phyloP scores from a whole-genome alignment of 176 grass and related monocot species.

The Alopecurus myosuroides region DNA sequence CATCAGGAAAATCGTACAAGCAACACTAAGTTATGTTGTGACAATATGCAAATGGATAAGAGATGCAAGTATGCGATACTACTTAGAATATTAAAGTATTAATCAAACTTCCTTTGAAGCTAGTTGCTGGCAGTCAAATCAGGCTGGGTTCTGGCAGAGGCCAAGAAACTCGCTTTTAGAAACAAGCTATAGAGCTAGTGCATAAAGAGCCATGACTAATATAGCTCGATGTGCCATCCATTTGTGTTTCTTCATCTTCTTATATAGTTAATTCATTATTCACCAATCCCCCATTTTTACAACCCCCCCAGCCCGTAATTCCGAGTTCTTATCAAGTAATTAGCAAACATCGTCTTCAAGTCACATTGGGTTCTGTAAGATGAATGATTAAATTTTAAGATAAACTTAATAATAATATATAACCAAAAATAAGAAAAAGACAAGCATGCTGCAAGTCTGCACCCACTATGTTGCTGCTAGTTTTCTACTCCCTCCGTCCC shows the following conservation, averaged over 20 bases:
- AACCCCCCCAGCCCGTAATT: too few species aligned
- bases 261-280: background rate
- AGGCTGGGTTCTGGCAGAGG: background rate
- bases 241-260: background rate
- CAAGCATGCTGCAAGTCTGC: background rate
- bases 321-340: background rate
- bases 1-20: slow-evolving; percentile 4
- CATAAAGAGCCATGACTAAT: background rate
- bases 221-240: background rate
- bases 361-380: background rate
- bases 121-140: background rate
- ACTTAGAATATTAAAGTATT: background rate
- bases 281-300: background rate
- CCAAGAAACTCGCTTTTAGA: background rate
- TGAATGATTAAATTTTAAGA: background rate
- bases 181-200: background rate
- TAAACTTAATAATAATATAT: background rate
- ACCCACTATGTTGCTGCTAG: background rate
- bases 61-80: background rate
- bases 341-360: background rate
- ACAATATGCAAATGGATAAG: background rate
- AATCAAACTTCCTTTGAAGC: background rate
- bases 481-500: too few species aligned
- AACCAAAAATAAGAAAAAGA: background rate
- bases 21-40: background rate